Evolutionary conservation across 345 rosid genomes (phyloP).

Genomic region (Gossypium raimondii): DNA sequence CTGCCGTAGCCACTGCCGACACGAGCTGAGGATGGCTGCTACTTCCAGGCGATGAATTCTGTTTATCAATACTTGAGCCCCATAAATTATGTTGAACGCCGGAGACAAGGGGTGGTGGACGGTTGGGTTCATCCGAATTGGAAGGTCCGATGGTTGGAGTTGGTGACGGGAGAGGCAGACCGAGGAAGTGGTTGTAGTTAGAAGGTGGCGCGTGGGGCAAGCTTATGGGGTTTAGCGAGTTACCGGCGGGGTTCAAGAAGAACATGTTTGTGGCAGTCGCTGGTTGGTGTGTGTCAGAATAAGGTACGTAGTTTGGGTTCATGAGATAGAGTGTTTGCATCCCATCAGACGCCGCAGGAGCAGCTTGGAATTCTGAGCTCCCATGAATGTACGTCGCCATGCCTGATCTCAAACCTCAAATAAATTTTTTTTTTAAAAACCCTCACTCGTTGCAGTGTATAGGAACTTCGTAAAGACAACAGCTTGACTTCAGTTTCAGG

Average conservation of each 20-base stretch:
- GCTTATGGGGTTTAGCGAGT: constrained; percentile 16
- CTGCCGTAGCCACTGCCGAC: constrained; percentile 15
- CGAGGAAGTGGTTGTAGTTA: constrained; percentile 26
- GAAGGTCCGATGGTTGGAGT: constrained; percentile 11
- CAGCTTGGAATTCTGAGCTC: constrained; percentile 43
- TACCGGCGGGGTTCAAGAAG: constrained; percentile 33
- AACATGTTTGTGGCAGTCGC: constrained; percentile 19
- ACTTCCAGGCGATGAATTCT: constrained; percentile 16
- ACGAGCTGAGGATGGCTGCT: constrained; percentile 14
- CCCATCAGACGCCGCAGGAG: constrained; percentile 17
- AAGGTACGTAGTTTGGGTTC: constrained; percentile 45
- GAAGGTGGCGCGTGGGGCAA: constrained; percentile 35
- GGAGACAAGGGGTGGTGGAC: constrained; percentile 23
- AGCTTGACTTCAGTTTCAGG: neutral
- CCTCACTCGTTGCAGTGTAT: constrained; percentile 6
- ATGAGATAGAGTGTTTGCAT: constrained; percentile 48
- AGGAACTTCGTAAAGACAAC: neutral
- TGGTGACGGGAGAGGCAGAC: constrained; percentile 33
- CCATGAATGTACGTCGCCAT: constrained; percentile 54
- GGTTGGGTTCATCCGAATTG: constrained; percentile 24
- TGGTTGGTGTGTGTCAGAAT: constrained; percentile 30
- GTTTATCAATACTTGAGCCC: constrained; percentile 28
- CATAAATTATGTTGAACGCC: constrained; percentile 30
- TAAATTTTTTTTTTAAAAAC: neutral
- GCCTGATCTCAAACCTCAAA: neutral